Conservation (phyloP, 257 asterid genomes). For the Fraxinus excelsior region DNA sequence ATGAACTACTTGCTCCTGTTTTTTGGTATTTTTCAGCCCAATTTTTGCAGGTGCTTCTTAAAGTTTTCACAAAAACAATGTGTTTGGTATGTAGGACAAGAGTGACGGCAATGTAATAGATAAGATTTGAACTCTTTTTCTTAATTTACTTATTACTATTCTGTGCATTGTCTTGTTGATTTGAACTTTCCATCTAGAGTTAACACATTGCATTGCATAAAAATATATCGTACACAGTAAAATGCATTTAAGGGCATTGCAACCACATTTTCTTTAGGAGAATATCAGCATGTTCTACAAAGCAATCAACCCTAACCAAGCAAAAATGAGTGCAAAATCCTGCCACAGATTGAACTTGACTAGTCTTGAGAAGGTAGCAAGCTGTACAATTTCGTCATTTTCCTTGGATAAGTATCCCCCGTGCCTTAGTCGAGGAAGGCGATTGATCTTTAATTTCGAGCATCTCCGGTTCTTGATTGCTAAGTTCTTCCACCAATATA, state of each 20-base stretch:
- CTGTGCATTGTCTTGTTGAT: too few species aligned
- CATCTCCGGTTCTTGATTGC: slow-evolving; percentile 4
- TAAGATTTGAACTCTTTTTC: too few species aligned
- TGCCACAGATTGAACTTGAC: slow-evolving; percentile 27
- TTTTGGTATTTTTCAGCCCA: too few species aligned
- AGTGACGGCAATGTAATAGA: too few species aligned
- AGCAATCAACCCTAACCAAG: slow-evolving; percentile 30
- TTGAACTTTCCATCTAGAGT: too few species aligned
- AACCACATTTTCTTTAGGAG: slow-evolving; percentile 36
- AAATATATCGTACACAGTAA: not conserved
- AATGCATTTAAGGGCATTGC: not conserved
- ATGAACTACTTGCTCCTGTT: not conserved
- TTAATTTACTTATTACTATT: too few species aligned
- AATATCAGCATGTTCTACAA: slow-evolving; percentile 25
- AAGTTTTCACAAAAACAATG: too few species aligned
- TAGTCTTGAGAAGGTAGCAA: slow-evolving; percentile 37
- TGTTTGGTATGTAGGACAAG: too few species aligned
- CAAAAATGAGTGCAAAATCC: slow-evolving; percentile 44
- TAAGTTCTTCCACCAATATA: slow-evolving; percentile 35
- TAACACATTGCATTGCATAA: too few species aligned
- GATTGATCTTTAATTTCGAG: not conserved
- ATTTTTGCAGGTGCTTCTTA: too few species aligned
- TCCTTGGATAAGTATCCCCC: slow-evolving; percentile 41
- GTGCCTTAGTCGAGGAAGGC: slow-evolving; percentile 17
- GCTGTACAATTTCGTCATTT: slow-evolving; percentile 35